Conservation (phyloP, 768 basidiomycete species). For the Panellus pusillus region DNA sequence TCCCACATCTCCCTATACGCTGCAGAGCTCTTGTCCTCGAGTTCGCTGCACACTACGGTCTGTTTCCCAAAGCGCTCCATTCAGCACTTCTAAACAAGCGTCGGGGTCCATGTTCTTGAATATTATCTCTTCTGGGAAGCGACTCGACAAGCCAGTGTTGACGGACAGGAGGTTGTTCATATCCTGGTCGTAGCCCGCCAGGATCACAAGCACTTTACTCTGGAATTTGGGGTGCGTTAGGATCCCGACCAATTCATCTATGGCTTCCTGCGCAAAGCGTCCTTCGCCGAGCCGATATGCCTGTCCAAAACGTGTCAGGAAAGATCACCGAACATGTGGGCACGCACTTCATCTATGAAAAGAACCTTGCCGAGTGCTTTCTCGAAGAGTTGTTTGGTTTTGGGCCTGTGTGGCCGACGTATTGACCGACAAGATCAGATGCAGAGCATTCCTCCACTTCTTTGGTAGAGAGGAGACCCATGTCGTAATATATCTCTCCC, state of each 20-base stretch:
- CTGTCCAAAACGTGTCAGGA: not conserved
- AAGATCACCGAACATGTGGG: too few species aligned
- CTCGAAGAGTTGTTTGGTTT: conserved; percentile 56
- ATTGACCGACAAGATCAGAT: conserved; percentile 66
- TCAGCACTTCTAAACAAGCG: conserved; percentile 50
- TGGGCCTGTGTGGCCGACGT: conserved; percentile 70
- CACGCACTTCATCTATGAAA: conserved; percentile 57
- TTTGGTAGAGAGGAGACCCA: conserved; percentile 44
- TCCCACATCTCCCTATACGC: conserved; percentile 31
- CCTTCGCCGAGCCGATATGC: conserved; percentile 65
- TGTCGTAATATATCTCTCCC: conserved; percentile 50
- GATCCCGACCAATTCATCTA: conserved; percentile 66
- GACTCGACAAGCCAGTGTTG: conserved; percentile 65
- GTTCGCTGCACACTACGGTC: conserved; percentile 34
- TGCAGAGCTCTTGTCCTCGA: conserved; percentile 20
- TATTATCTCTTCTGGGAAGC: conserved; percentile 62
- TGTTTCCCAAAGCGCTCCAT: conserved; percentile 46
- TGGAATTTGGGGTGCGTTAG: conserved; percentile 58
- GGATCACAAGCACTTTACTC: conserved; percentile 60
- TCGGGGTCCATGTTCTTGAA: conserved; percentile 52
- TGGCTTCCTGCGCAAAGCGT: conserved; percentile 67
- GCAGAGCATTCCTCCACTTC: conserved; percentile 69
- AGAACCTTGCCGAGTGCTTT: conserved; percentile 67
- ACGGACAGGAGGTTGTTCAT: conserved; percentile 59
- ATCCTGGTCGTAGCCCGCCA: conserved; percentile 69